A percentile compares a stretch with the other conserved stretches of the same genome.
Evolutionary conservation across 495 filamentous ascomycete genomes (phyloP).

Genomic region (Lasiosphaeris hirsuta): DNA sequence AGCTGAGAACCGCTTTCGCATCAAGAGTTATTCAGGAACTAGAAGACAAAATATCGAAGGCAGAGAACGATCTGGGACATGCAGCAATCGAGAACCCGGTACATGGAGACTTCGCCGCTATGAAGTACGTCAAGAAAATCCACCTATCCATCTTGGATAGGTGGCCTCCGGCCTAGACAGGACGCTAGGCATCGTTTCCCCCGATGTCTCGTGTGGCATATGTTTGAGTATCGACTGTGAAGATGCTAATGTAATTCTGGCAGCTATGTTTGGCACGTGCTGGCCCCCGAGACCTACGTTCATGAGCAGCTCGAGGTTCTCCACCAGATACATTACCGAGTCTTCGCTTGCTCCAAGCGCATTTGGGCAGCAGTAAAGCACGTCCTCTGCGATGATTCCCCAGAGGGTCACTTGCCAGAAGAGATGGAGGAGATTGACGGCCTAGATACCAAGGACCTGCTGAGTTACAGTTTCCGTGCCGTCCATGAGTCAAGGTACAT

Average conservation of each 20-base stretch:
- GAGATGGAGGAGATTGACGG: constrained; percentile 66
- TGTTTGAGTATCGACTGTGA: neutral
- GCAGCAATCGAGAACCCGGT: constrained; percentile 63
- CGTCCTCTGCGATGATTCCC: constrained; percentile 84
- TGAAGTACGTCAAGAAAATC: constrained; percentile 46
- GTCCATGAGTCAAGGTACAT: constrained; percentile 83
- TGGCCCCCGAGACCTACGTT: constrained; percentile 29
- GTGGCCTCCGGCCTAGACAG: too few species aligned
- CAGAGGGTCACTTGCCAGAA: constrained; percentile 79
- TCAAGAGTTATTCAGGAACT: constrained; percentile 46
- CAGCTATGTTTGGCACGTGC: constrained; percentile 45
- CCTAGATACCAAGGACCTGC: constrained; percentile 73
- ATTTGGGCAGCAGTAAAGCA: constrained; percentile 74
- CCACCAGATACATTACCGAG: constrained; percentile 47
- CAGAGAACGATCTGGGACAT: constrained; percentile 55
- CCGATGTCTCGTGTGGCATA: too few species aligned
- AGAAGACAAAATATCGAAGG: constrained; percentile 54
- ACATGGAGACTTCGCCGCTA: constrained; percentile 65
- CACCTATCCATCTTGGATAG: too few species aligned
- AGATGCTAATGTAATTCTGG: constrained; percentile 10
- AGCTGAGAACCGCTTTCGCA: constrained; percentile 41
- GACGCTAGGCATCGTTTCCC: too few species aligned
- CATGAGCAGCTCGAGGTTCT: constrained; percentile 39
- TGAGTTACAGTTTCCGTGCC: constrained; percentile 91
- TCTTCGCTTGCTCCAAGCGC: constrained; percentile 53